phyloP scores from a whole-genome alignment of 2,329 filamentous ascomycete species.

The Onygenales sp. region DNA sequence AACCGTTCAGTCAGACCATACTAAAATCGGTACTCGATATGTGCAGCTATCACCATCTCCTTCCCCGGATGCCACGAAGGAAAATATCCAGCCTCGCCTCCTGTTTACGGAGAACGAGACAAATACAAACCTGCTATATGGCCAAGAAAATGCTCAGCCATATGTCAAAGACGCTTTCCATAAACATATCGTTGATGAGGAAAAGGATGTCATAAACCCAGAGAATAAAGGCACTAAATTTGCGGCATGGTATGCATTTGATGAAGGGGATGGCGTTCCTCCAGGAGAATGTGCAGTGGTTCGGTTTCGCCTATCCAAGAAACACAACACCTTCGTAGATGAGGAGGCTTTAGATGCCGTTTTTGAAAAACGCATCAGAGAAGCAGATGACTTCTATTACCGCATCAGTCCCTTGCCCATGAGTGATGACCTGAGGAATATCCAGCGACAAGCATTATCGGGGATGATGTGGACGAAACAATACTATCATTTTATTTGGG shows the following conservation, averaged over 20 bases:
- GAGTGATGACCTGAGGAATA: conserved; percentile 85
- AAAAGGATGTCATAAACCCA: conserved; percentile 76
- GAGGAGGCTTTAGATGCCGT: conserved; percentile 89
- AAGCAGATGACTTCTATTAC: conserved; percentile 94
- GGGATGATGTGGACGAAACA: conserved; percentile 99
- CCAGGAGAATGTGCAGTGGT: conserved; percentile 93
- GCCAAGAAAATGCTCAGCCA: conserved; percentile 64
- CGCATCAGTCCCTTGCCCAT: conserved; percentile 87
- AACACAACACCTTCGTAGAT: conserved; percentile 68
- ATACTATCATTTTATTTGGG: conserved; percentile 93
- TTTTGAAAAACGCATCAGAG: conserved; percentile 74
- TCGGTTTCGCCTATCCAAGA: conserved; percentile 76
- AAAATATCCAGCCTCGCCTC: conserved; percentile 75
- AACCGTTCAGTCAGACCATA: conserved; percentile 66
- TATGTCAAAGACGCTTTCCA: conserved; percentile 97
- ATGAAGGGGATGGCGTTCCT: conserved; percentile 75
- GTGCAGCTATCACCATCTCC: conserved; percentile 83
- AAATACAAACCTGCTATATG: conserved; percentile 70
- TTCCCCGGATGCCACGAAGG: conserved; percentile 64
- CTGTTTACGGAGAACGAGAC: conserved; percentile 96
- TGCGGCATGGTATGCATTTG: conserved; percentile 86
- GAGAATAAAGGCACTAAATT: conserved; percentile 73
- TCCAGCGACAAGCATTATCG: conserved; percentile 86
- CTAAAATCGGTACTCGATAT: conserved; percentile 72
- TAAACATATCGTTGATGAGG: conserved; percentile 69